Base-by-base conservation (phyloP, 176 grass and related monocot species). In the Aegilops umbellulata region DNA sequence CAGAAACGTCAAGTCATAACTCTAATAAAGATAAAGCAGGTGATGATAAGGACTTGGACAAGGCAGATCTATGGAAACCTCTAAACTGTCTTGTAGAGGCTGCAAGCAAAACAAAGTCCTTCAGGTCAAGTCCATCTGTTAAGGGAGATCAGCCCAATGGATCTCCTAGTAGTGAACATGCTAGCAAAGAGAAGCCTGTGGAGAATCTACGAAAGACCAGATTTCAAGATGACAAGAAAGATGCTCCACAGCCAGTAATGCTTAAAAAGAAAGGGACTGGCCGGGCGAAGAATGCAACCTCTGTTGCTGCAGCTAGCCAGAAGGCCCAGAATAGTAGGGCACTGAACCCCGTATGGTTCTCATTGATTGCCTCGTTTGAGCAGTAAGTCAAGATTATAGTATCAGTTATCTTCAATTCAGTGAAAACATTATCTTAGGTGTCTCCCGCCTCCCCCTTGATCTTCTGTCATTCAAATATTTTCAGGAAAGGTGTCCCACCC, bases 11-110 rank as follows among this genome's bases (percentile, higher is more conserved):
- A 36, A 84, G 74, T 47, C 88, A 79, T 78, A 44, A 60, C n/a
- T 81, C 86, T 75, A 88, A 44, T 86, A 95, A 88, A 88, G 80
- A 94, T 83, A 73, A 84, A 68, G 66, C 68, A 42, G 44, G 20
- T 80, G 88, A 84, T 12, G 30, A 80, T 77, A 87, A 94, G 24
- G 85, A 87, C 71, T 80, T 75, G 61, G 92, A 97, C 76, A 97
- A 92, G 60, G 17, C 80, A 22, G 90, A 97, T 80, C 87, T 94
- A 39, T 93, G 90, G 92, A 94, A 79, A 83, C 92, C 94, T 90
- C 88, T 97, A 86, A 94, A 90, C 87, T 92, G 85, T 85, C 88
- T 97, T 77, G 92, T 90, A 86, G 90, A 94, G 25, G 85, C 80
- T 76, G 89, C 94, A 78, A 91, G 90, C 73, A 96, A 90, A 86